phyloP scores from a whole-genome alignment of 257 asterid genomes.

The Nicotiana obtusifolia region DNA sequence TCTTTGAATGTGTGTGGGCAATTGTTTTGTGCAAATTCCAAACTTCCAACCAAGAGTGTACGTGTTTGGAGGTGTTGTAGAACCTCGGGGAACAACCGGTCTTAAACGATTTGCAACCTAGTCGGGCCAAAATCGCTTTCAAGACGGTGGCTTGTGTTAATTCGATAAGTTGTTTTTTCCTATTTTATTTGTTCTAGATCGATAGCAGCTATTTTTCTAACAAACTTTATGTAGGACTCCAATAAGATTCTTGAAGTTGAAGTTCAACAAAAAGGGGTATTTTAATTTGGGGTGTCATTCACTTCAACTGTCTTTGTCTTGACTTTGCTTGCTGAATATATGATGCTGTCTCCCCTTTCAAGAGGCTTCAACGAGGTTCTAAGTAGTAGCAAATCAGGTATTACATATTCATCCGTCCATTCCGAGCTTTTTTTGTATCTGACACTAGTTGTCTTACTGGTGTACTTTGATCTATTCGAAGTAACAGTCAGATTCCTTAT shows the following conservation, averaged over 20 bases:
- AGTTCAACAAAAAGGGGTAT: conserved; percentile 10
- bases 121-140: too few species aligned
- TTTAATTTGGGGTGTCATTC: conserved; percentile 1
- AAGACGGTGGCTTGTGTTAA: too few species aligned
- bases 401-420: background rate
- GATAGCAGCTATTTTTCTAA: too few species aligned
- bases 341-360: conserved; percentile 14
- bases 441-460: background rate
- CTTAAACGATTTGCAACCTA: too few species aligned
- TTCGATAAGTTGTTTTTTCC: too few species aligned
- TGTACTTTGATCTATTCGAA: background rate
- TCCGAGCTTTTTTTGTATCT: background rate
- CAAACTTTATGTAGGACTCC: background rate
- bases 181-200: too few species aligned
- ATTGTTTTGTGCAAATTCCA: too few species aligned
- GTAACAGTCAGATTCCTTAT: background rate
- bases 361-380: background rate
- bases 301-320: conserved; percentile 8
- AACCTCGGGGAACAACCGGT: too few species aligned
- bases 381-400: background rate
- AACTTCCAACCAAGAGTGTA: too few species aligned
- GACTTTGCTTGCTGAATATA: conserved; percentile 33
- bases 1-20: too few species aligned
- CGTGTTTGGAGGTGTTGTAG: too few species aligned
- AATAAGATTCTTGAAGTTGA: conserved; percentile 21